A percentile compares a stretch with the other conserved stretches of the same genome.
Evolutionary conservation across 306 rosid genomes (phyloP).

Genomic region (apple (Malus domestica)): ASM211411v1 NC_041795.1:32014501-32015000

Average conservation of each 20-base stretch:
- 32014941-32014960: conserved; percentile 23
- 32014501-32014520: background rate
- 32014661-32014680: too few species aligned
- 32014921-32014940: background rate
- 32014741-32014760: background rate
- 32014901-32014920: conserved; percentile 47
- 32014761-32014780: background rate
- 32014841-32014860: background rate
- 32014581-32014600: too few species aligned
- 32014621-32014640: too few species aligned
- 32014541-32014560: background rate
- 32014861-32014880: background rate
- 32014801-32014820: background rate
- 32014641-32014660: too few species aligned
- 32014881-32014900: conserved; percentile 26
- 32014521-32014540: background rate
- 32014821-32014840: background rate
- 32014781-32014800: background rate
- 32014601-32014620: too few species aligned
- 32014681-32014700: too few species aligned
- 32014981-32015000: conserved; percentile 59
- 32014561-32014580: too few species aligned
- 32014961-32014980: conserved; percentile 53
- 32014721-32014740: background rate
- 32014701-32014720: too few species aligned